These are phyloP conservation scores for Coccinonectria pachysandricola DNA, from an alignment of 2,329 filamentous ascomycete genomes.

Conservation along the genomic window DNA sequence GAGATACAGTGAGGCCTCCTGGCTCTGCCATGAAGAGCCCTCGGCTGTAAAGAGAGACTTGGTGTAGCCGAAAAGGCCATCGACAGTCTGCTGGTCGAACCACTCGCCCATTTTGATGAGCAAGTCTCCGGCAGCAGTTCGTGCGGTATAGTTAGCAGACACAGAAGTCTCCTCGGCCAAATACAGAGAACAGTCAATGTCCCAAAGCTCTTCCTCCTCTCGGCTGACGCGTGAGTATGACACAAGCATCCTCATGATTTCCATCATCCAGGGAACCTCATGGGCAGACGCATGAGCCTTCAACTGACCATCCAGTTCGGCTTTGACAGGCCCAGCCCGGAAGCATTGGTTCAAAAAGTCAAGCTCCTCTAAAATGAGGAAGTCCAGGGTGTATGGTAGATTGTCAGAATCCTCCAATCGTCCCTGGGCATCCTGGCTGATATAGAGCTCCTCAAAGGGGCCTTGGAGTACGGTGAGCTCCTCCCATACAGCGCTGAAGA, in stretches of 20 bases:
- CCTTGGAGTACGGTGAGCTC: constrained; percentile 66
- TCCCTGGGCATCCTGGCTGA: constrained; percentile 75
- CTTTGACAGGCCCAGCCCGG: constrained; percentile 76
- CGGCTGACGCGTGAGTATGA: constrained; percentile 81
- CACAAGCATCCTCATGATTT: constrained; percentile 77
- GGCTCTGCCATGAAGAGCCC: constrained; percentile 44
- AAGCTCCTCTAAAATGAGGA: constrained; percentile 84
- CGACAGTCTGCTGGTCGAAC: constrained; percentile 65
- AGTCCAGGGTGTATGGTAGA: constrained; percentile 90
- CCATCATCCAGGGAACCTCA: constrained; percentile 69
- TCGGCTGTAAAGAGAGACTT: constrained; percentile 57
- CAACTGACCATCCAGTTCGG: constrained; percentile 77
- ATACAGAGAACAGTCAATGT: constrained; percentile 92
- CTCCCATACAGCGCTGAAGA: constrained; percentile 84
- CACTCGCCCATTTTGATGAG: constrained; percentile 89
- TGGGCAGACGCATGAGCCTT: constrained; percentile 47
- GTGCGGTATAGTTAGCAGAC: constrained; percentile 89
- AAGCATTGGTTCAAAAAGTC: constrained; percentile 91
- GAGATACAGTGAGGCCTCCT: constrained; percentile 76
- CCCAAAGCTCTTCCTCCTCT: constrained; percentile 92
- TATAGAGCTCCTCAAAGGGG: constrained; percentile 73
- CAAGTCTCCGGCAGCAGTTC: constrained; percentile 84
- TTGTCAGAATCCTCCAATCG: constrained; percentile 82
- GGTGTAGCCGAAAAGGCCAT: constrained; percentile 69
- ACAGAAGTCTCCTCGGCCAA: constrained; percentile 91